Base-by-base conservation (phyloP, 805 yeast species). In the Candida tibetensis region DNA sequence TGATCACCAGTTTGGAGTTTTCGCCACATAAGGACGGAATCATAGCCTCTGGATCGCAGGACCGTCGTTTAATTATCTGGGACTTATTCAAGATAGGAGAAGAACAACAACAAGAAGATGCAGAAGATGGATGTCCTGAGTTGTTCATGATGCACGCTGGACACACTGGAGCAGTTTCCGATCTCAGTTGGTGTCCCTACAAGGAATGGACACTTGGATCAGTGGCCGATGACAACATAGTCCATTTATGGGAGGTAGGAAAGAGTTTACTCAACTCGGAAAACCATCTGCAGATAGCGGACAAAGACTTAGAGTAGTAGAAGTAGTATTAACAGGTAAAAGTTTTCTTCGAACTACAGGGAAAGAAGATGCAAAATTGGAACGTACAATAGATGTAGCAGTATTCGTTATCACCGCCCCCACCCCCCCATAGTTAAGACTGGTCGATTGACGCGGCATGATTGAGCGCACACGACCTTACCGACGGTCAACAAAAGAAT, bases 101-200 rank as follows among this genome's bases (percentile, higher is more conserved):
- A 45, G 95, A 87, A 53, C 95, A 86, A 58, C 73, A 72, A 10
- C 89, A 80, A 48, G 96, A 87, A 48, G 96, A 88, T 55, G 85
- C 88, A 21, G 95, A 85, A 47, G 96, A 88, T 52, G 96, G 95
- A 28, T 84, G 84, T 18, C 91, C 95, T 4, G 96, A 88, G 58
- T 62, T 88, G 25, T 68, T 87, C 50, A 84, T 87, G 89, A 84
- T 88, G 82, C 96, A 88, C 56, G 95, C 95, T 27, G 96, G 96
- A 15, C 95, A 88, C 55, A 81, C 89, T 14, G 82, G 87, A 13
- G 71, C 82, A 4, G 81, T 85, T 13, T 79, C 81, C 30, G 95
- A 85, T 56, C 69, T 85, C 47, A 74, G 80, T 23, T 81, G 86
- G 71, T 82, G 81, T 53, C 79, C 81, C 5, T 77, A 70, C 48